Base-by-base conservation (phyloP, 2,329 filamentous ascomycete species). In the Neofusicoccum cordaticola region DNA sequence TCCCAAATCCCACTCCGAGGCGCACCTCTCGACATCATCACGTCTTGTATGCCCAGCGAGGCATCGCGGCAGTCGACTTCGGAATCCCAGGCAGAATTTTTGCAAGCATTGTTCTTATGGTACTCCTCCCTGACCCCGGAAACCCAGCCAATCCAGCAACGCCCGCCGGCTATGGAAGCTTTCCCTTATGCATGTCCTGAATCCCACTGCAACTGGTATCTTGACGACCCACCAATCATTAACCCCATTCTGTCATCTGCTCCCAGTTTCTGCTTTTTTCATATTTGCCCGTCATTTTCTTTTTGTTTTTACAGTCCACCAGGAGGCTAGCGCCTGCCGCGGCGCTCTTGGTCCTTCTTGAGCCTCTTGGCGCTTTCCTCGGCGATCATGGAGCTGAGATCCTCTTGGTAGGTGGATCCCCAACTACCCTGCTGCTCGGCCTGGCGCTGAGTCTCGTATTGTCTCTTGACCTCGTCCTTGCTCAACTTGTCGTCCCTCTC, bases 371-470 rank as follows among this genome's bases (percentile, higher is more conserved):
- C 86, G 73, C 89, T 92, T 80, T 98, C 95, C 72, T 92, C 89
- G 12, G 92, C 92, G 80, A 99, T 97, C 91, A 99, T 96, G 72
- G 97, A 91, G 71, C 89, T 94, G 64, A 99, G 79, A 74, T 97
- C 94, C 70, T 98, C 94, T 75, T 96, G 91, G 78, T 90, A 89
- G 65, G 87, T 86, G 86, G 89, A 92, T 71, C 88, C 85, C 74
- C 90, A 90, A 68, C 89, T 85, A 9, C 76, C 77, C 62, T 77
- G 73, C 78, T 86, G 74, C 82, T 90, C 83, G 81, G 85, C 84
- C 72, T 86, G 84, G 71, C 85, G 84, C 75, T 87, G 82, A 39
- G 83, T 87, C 65, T 98, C 93, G 72, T 96, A 99, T 73, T 89
- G 85, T 72, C 85, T 88, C 76, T 85, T 86, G 71, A 99, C 77